A percentile compares a stretch with the other conserved stretches of the same genome.
Conservation (phyloP, 331 rosid genomes). For the Erythrophleum ivorense region DNA sequence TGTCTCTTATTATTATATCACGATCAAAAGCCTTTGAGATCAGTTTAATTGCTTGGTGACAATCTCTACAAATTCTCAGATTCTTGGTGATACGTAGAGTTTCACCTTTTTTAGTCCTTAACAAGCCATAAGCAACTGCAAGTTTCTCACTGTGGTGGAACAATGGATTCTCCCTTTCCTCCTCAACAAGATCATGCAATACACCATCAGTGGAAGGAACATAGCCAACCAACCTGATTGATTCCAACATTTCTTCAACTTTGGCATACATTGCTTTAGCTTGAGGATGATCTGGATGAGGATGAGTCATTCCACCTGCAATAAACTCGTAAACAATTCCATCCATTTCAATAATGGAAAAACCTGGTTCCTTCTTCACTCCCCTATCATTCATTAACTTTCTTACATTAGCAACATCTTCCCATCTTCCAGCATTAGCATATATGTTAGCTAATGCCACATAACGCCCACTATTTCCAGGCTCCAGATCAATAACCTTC, state of each 20-base stretch:
- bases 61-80: constrained; percentile 66
- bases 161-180: constrained; percentile 55
- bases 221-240: constrained; percentile 50
- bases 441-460: constrained; percentile 63
- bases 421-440: constrained; percentile 68
- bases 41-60: constrained; percentile 67
- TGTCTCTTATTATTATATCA: constrained; percentile 62
- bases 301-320: constrained; percentile 61
- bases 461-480: constrained; percentile 69
- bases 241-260: constrained; percentile 62
- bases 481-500: constrained; percentile 64
- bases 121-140: constrained; percentile 64
- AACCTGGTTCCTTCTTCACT: constrained; percentile 70
- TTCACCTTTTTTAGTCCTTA: constrained; percentile 56
- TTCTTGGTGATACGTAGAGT: constrained; percentile 65
- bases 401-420: constrained; percentile 58
- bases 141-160: constrained; percentile 68
- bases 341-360: constrained; percentile 64
- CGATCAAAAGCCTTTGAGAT: constrained; percentile 56
- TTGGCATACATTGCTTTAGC: constrained; percentile 51
- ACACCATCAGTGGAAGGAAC: constrained; percentile 47
- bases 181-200: constrained; percentile 52
- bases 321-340: constrained; percentile 63
- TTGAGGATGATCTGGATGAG: constrained; percentile 16
- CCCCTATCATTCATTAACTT: constrained; percentile 66